A percentile compares a stretch with the other conserved stretches of the same genome.
phyloP scores from a whole-genome alignment of 495 filamentous ascomycete species.

The Echria macrotheca region DNA sequence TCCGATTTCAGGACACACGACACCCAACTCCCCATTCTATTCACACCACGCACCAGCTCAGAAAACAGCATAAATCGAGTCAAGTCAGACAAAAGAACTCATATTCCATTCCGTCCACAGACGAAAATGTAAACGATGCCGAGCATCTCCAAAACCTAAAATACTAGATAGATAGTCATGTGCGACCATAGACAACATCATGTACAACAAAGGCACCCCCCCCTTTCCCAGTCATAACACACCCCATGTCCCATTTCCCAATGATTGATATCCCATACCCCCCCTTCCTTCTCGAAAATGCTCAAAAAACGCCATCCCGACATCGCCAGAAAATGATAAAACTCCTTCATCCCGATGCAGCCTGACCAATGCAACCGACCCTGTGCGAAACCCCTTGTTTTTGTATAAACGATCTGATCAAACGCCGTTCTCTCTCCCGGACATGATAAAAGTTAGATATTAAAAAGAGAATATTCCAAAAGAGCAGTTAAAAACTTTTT shows the following conservation, averaged over 20 bases:
- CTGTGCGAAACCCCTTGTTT: not conserved
- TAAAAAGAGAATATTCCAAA: not conserved
- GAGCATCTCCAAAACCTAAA: not conserved
- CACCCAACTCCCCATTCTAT: too few relatives aligned
- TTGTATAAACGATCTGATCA: not conserved
- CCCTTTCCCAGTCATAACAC: too few relatives aligned
- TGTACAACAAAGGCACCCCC: not conserved
- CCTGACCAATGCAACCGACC: not conserved
- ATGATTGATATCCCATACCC: not conserved
- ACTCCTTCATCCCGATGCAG: constrained; percentile 4
- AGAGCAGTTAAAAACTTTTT: not conserved
- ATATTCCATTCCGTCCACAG: too few relatives aligned
- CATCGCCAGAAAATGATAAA: not conserved
- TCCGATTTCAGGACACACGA: too few relatives aligned
- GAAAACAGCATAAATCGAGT: too few relatives aligned
- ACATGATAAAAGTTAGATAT: not conserved
- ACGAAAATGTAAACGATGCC: too few relatives aligned
- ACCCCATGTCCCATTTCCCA: too few relatives aligned
- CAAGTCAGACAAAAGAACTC: constrained; percentile 1
- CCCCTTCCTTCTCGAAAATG: not conserved
- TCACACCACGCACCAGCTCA: too few relatives aligned
- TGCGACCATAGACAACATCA: not conserved
- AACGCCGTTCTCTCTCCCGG: not conserved
- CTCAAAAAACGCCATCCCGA: too few relatives aligned
- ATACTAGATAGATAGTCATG: not conserved